Evolutionary conservation across 768 basidiomycete genomes (phyloP), one percentile per base, ranked within the genome.

Genomic region (Serendipita sp.): DNA sequence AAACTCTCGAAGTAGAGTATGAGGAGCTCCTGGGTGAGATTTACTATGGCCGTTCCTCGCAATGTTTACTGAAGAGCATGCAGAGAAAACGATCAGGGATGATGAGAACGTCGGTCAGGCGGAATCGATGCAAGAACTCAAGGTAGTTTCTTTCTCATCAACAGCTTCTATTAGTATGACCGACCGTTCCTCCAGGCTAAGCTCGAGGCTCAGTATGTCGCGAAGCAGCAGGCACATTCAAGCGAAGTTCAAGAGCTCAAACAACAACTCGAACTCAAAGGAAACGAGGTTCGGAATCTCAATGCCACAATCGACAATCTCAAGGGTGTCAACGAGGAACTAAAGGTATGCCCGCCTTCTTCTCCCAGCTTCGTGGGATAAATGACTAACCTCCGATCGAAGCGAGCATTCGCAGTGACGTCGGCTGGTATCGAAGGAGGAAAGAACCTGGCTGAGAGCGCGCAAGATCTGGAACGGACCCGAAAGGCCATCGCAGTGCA

Each of bases 401-500:
- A 98, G 94, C 92, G 95, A 34, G 94, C 97, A 33, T 93, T 96
- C 69, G 93, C 92, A 62, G 92, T 93, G 62, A 95, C 95, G 11
- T 94, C 95, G 65, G 92, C 93, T 65, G 95, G 96, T 60, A 92
- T 95, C 69, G 92, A 95, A 72, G 94, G 94, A 63, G 93, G 94
- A 55, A 96, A 91, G 80, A 93, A 90, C 74, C 83, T 98, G 45
- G 96, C 92, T 34, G 91, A 96, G 76, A 93, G 92, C 70, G 92
- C 95, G 2, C 89, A 93, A 75, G 96, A 99, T 75, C 83, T 97
- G 68, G 96, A 99, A 75, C 83, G 95, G 64, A 92, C 91, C 50
- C 84, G 96, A 68, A 97, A 96, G 76, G 90, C 91, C 11, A 93
- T 96, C 76, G 95, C 92, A 67, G 88, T 93, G n/a, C 95, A 98